Percentiles rank a stretch among this genome's conserved stretches.
Conservation (phyloP, 2,329 filamentous ascomycete genomes). For the Calonectria hawksworthii region DNA sequence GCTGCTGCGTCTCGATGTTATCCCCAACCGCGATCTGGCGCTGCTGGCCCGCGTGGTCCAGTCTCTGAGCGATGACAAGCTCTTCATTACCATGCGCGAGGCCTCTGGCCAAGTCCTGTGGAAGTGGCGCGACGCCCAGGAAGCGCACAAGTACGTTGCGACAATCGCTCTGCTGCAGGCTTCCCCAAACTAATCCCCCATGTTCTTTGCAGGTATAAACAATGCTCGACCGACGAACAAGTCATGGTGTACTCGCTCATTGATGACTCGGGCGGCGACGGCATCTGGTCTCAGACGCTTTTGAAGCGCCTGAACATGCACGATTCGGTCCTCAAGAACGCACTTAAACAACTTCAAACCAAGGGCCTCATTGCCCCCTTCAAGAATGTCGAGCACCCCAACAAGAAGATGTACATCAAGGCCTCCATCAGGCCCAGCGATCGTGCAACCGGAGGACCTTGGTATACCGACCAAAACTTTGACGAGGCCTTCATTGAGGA, state of each 20-base stretch:
- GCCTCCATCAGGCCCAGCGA: slow-evolving; percentile 87
- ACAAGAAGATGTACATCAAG: slow-evolving; percentile 97
- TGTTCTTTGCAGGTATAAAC: slow-evolving; percentile 64
- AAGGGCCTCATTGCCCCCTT: slow-evolving; percentile 89
- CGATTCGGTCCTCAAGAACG: slow-evolving; percentile 84
- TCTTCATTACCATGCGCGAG: slow-evolving; percentile 64
- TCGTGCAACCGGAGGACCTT: slow-evolving; percentile 91
- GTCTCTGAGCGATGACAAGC: slow-evolving; percentile 70
- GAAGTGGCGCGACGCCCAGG: slow-evolving; percentile 70
- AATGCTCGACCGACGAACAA: slow-evolving; percentile 78
- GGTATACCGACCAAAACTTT: slow-evolving; percentile 92
- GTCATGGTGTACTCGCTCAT: slow-evolving; percentile 90
- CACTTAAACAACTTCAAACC: slow-evolving; percentile 85
- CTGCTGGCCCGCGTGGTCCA: slow-evolving; percentile 70
- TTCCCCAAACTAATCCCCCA: slow-evolving; percentile 27
- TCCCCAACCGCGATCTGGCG: slow-evolving; percentile 69
- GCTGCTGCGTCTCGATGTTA: slow-evolving; percentile 68
- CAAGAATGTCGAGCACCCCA: slow-evolving; percentile 91
- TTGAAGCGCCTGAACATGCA: slow-evolving; percentile 86
- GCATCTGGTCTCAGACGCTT: slow-evolving; percentile 92
- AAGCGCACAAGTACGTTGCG: slow-evolving; percentile 70
- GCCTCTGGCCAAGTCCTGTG: slow-evolving; percentile 61
- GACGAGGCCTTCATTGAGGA: slow-evolving; percentile 90
- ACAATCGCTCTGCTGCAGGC: neutral
- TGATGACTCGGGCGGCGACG: slow-evolving; percentile 85